Evolutionary conservation across 2,329 filamentous ascomycete genomes (phyloP).

Genomic region (Aphanoascus verrucosus): DNA sequence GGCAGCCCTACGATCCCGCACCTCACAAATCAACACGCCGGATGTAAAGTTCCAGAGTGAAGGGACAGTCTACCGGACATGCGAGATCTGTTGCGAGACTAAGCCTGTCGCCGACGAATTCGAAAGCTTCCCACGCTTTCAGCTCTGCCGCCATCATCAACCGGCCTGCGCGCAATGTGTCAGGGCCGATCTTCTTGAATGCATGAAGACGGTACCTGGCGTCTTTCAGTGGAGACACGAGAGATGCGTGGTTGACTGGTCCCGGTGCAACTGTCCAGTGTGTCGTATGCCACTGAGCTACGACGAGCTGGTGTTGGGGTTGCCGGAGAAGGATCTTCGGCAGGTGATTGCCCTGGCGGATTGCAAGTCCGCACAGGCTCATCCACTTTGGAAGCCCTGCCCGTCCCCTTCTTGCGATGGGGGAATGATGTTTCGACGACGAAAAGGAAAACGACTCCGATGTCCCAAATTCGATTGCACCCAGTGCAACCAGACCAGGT

Average conservation of each 20-base stretch:
- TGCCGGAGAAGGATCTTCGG: constrained; percentile 5
- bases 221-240: background rate
- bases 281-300: constrained; percentile 4
- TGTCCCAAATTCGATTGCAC: constrained; percentile 10
- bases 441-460: no score
- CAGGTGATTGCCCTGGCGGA: background rate
- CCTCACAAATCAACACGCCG: background rate
- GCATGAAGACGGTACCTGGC: background rate
- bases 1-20: background rate
- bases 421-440: background rate
- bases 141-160: constrained; percentile 9
- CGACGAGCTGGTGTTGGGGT: background rate
- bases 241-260: constrained; percentile 8
- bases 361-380: background rate
- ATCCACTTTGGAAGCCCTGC: constrained; percentile 11
- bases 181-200: constrained; percentile 4
- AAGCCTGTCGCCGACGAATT: constrained; percentile 5
- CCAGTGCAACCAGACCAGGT: constrained; percentile 14
- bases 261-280: constrained; percentile 10
- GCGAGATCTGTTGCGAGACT: constrained; percentile 11
- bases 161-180: constrained; percentile 12
- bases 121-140: constrained; percentile 12
- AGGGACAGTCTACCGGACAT: constrained; percentile 2
- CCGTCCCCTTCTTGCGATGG: constrained; percentile 4
- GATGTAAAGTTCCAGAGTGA: background rate